phyloP scores from a whole-genome alignment of 2,329 filamentous ascomycete species.

The Colletotrichum sansevieriae region DNA sequence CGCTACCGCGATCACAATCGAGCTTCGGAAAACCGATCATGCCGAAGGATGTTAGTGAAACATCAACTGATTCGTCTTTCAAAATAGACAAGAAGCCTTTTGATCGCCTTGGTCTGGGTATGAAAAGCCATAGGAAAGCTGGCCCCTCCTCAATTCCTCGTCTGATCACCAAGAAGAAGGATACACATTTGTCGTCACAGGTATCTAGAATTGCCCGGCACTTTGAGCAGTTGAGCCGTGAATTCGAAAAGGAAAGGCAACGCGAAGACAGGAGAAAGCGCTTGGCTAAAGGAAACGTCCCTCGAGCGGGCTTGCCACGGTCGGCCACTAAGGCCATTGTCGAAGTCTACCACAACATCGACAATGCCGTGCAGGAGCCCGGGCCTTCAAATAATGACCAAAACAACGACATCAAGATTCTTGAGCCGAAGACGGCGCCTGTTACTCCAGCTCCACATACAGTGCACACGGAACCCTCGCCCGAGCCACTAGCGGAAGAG shows the following conservation, averaged over 20 bases:
- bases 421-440: slow-evolving; percentile 34
- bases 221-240: slow-evolving; percentile 95
- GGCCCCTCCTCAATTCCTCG: slow-evolving; percentile 87
- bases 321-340: slow-evolving; percentile 96
- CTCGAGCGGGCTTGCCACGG: slow-evolving; percentile 84
- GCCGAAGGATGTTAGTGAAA: slow-evolving; percentile 51
- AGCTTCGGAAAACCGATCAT: slow-evolving; percentile 56
- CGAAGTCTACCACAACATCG: slow-evolving; percentile 93
- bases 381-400: slow-evolving; percentile 71
- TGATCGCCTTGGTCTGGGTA: slow-evolving; percentile 76
- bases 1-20: slow-evolving; percentile 61
- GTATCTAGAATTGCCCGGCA: slow-evolving; percentile 95
- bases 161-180: slow-evolving; percentile 81
- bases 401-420: slow-evolving; percentile 36
- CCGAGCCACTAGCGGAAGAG: slow-evolving; percentile 17
- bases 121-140: slow-evolving; percentile 71
- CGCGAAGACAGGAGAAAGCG: slow-evolving; percentile 82
- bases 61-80: slow-evolving; percentile 54
- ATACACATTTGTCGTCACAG: slow-evolving; percentile 85
- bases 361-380: slow-evolving; percentile 89
- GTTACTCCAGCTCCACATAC: slow-evolving; percentile 27
- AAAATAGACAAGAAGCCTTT: slow-evolving; percentile 81
- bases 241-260: slow-evolving; percentile 95
- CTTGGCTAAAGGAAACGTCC: slow-evolving; percentile 78
- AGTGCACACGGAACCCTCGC: slow-evolving; percentile 43